Evolutionary conservation across 495 filamentous ascomycete species (phyloP).

Genomic region (Ramalina peruviana): DNA sequence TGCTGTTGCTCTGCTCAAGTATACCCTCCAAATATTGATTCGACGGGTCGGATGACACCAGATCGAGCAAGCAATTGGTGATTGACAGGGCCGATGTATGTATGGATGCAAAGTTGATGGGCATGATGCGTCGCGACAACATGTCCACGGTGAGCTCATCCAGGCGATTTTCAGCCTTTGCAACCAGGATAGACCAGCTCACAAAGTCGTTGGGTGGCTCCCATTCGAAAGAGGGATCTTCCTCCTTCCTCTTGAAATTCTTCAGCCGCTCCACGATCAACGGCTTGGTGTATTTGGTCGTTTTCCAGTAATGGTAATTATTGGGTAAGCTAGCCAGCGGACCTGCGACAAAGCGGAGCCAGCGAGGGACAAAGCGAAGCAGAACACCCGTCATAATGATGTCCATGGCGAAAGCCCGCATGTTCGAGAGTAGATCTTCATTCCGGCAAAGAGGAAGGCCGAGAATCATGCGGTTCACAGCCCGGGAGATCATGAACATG

Average conservation of each 20-base stretch:
- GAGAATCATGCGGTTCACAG: constrained; percentile 26
- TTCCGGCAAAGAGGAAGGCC: constrained; percentile 25
- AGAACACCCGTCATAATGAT: neutral
- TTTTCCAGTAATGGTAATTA: neutral
- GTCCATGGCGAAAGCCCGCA: constrained; percentile 3
- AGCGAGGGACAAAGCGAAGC: constrained; percentile 9
- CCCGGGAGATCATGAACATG: constrained; percentile 20
- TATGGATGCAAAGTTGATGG: constrained; percentile 35
- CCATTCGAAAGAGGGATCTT: constrained; percentile 10
- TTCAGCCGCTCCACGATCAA: constrained; percentile 12
- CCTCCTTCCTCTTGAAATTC: constrained; percentile 11
- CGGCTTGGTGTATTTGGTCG: constrained; percentile 17
- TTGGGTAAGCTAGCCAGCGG: constrained; percentile 9
- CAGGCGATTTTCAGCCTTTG: constrained; percentile 12
- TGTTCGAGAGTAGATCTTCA: constrained; percentile 16
- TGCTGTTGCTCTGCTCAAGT: constrained; percentile 22
- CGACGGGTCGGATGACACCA: constrained; percentile 22
- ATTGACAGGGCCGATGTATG: constrained; percentile 36
- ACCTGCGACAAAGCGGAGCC: constrained; percentile 21
- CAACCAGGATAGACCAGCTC: constrained; percentile 13
- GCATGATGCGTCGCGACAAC: constrained; percentile 22
- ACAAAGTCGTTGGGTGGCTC: constrained; percentile 22
- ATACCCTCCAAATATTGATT: constrained; percentile 18
- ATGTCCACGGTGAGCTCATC: constrained; percentile 17
- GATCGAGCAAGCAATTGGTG: constrained; percentile 30